Base-by-base conservation (phyloP, 768 basidiomycete genomes). In the Mycena vitilis region DNA sequence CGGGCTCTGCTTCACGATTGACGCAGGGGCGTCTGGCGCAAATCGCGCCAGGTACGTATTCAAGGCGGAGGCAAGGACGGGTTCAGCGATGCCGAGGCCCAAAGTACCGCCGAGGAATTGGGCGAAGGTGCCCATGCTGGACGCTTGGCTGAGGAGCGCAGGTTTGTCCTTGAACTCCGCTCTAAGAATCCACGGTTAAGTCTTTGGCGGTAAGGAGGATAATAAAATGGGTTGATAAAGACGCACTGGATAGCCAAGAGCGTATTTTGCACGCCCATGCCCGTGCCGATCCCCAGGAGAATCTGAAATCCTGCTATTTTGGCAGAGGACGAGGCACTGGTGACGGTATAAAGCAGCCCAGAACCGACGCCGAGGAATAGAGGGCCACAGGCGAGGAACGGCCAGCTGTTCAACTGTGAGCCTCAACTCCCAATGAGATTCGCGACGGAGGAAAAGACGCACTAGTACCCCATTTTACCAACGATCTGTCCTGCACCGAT, bases 261-360 rank as follows among this genome's bases (percentile, higher is more conserved):
- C 13, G 63, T 18, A 59, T 74, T 74, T 44, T 74, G 71, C 68
- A 72, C 65, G 51, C 65, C 66, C 61, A 72, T 52, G 8, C 73
- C 73, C 6, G 59, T 65, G 55, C 71, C 71, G 23, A 71, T 34
- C 16, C 63, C 72, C 5, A 49, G 48, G 53, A 73, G 53, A 45
- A 70, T 73, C 51, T 73, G 71, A 48, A 72, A 69, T 1, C 68
- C 68, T 38, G 59, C 45, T 36, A 69, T 45, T 0, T 1, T 18
- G 8, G 55, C 55, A 30, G 57, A 30, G 34, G 68, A 45, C 1
- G 68, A 47, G 51, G 1, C 45, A 2, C 62, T 22, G 48, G 25
- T 30, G 56, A 64, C 23, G 10, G 68, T 69, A 57, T 63, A 64
- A 5, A 69, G 62, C 6, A 69, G 62, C 36, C 68, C 68, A 15